Evolutionary conservation across 441 rosid genomes (phyloP), one percentile per base, ranked within the genome.

Genomic region (Isatis lusitanica): DNA sequence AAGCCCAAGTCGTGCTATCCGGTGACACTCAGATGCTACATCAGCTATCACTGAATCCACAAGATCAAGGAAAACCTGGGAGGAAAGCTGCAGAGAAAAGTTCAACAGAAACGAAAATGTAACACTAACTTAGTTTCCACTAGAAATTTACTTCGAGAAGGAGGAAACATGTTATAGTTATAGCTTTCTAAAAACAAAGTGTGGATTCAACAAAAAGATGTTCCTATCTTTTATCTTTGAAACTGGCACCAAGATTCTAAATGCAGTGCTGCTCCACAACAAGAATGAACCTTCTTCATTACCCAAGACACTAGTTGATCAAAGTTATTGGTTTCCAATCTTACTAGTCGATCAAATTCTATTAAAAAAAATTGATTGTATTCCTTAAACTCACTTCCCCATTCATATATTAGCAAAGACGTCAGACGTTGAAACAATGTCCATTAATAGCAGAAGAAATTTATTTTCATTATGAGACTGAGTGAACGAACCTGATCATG

Each of bases 1-100:
- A 51, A 94, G 94, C 35, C 97, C 98, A 71, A 92, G 70, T 78
- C 87, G 85, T 36, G 93, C 98, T 71, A 89, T 74, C 43, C 98
- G 92, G 73, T 94, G 98, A 81, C 90, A 87, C 85, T 94, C 98
- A 8, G 97, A 94, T 38, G 98, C 98, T 63, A 94, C 93, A 87
- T 94, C 99, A 83, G 84, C 92, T 52, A 92, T 85, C 66, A 90
- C 86, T 3, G 94, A 90, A 78, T 94, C 99, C 44, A 94, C 84
- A 10, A 94, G 86, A 71, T 92, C 96, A 44, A 73, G 85, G 0
- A 88, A 88, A 38, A 88, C 77, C 72, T 87, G 88, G 46, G 94
- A 88, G 5, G 93, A 80, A 26, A 89, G 81, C 97, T 92, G 90
- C 68, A 63, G 36, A 63, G 28, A 64, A 43, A 6, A 44, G 2